Conservation (phyloP, 2,329 filamentous ascomycete species). For the Teratosphaeriaceae sp. region DNA sequence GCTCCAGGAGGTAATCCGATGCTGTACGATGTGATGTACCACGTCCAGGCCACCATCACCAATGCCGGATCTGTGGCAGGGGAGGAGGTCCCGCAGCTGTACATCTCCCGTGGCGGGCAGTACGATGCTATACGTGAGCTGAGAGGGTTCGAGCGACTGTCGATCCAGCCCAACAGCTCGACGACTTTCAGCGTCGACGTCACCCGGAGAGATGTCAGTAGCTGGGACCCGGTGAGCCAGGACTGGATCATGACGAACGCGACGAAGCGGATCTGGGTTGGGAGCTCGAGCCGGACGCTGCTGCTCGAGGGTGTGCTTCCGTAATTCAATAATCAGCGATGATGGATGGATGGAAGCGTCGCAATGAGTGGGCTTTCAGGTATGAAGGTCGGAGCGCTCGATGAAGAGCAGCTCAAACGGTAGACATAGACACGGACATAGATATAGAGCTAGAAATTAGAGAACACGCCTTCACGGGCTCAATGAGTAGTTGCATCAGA, state of each 20-base stretch:
- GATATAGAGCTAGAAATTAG: too few species aligned
- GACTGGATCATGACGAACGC: slow-evolving; percentile 59
- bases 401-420: too few species aligned
- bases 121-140: slow-evolving; percentile 61
- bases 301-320: slow-evolving; percentile 18
- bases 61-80: slow-evolving; percentile 62
- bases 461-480: too few species aligned
- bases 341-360: too few species aligned
- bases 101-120: slow-evolving; percentile 73
- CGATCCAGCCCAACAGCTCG: slow-evolving; percentile 60
- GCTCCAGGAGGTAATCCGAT: slow-evolving; percentile 52
- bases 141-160: slow-evolving; percentile 73
- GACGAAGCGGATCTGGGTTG: slow-evolving; percentile 52
- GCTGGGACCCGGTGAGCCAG: slow-evolving; percentile 74
- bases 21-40: slow-evolving; percentile 65
- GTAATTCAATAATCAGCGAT: too few species aligned
- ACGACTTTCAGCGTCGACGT: slow-evolving; percentile 61
- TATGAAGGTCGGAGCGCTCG: too few species aligned
- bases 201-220: slow-evolving; percentile 74
- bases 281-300: slow-evolving; percentile 50
- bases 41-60: slow-evolving; percentile 59
- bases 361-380: too few species aligned
- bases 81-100: slow-evolving; percentile 67
- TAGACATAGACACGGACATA: too few species aligned
- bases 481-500: too few species aligned